These are phyloP conservation scores for Babesia microti DNA, from an alignment of 169 alveolate species.

Conservation along the genomic window DNA sequence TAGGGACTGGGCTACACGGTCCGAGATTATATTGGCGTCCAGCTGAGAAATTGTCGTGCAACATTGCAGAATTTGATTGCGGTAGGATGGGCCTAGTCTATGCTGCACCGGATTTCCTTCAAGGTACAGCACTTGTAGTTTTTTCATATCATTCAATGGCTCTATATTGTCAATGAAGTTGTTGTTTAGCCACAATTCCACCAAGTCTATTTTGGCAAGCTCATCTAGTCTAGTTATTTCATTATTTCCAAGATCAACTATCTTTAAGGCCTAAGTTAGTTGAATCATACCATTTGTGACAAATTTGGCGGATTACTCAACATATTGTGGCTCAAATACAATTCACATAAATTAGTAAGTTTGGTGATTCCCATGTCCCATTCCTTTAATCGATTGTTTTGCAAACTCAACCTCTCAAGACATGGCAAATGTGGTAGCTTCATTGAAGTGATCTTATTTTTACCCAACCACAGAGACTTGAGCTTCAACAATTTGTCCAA, in stretches of 20 bases:
- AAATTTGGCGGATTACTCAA: constrained; percentile 39
- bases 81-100: constrained; percentile 61
- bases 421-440: constrained; percentile 46
- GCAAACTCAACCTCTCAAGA: constrained; percentile 60
- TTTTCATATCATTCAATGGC: constrained; percentile 25
- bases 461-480: constrained; percentile 76
- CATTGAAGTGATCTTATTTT: constrained; percentile 67
- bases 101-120: constrained; percentile 67
- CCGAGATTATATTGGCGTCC: constrained; percentile 33
- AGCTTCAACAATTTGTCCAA: constrained; percentile 49
- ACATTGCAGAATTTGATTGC: constrained; percentile 43
- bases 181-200: constrained; percentile 69
- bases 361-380: constrained; percentile 52
- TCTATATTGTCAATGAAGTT: constrained; percentile 47
- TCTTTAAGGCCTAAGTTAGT: constrained; percentile 16
- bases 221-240: constrained; percentile 37
- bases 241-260: constrained; percentile 64
- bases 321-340: constrained; percentile 63
- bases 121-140: constrained; percentile 56
- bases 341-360: constrained; percentile 41
- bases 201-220: constrained; percentile 44
- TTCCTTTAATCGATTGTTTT: constrained; percentile 56
- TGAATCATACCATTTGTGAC: constrained; percentile 12
- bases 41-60: constrained; percentile 20
- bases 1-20: no score